Base-by-base conservation (phyloP, 768 basidiomycete genomes). In the Amanita phalloides region DNA sequence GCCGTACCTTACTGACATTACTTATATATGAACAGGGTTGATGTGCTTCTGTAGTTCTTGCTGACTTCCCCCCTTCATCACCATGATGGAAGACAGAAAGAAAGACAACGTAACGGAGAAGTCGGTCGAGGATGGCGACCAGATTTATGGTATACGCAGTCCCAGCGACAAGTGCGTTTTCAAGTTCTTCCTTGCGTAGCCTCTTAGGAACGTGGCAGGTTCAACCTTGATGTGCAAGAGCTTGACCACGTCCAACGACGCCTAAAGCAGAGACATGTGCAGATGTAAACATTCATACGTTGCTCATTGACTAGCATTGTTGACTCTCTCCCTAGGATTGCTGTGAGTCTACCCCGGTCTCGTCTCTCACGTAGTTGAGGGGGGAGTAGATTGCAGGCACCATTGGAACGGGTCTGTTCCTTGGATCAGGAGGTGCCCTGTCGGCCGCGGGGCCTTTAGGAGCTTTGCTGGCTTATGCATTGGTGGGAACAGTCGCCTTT, bases 261-360 rank as follows among this genome's bases (percentile, higher is more conserved):
- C 35, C 73, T 88, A 35, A 79, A 85, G 66, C 84, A 86, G 65
- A 78, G 85, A 28, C 85, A 87, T 77, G 80, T 85, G 11, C 86
- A 87, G 62, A 88, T 88, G 85, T 81, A 59, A 49, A 77, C 66
- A 20, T 21, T 21, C 20, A 14, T 21, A 43, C 39, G 21, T 43
- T 45, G 21, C 23, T 23, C 30, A 7, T 49, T 36, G 25, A n/a
- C 14, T 54, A 6, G 53, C 17, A 21, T 53, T 36, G 33, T 49
- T 45, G 21, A 53, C 39, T 20, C 33, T 42, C 41, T 42, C 41
- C 36, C 9, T 54, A 79, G 78, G 79, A 84, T 84, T 65, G 82
- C 82, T 54, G 83, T 84, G 56, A 64, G 77, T 61, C 48, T 20
- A 49, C n/a, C 28, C 1, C 20, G 20, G 41, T 38, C 23, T 17